A percentile compares a stretch with the other conserved stretches of the same genome.
phyloP scores from a whole-genome alignment of 805 yeast species.

The Jamesozyma hellenica region DNA sequence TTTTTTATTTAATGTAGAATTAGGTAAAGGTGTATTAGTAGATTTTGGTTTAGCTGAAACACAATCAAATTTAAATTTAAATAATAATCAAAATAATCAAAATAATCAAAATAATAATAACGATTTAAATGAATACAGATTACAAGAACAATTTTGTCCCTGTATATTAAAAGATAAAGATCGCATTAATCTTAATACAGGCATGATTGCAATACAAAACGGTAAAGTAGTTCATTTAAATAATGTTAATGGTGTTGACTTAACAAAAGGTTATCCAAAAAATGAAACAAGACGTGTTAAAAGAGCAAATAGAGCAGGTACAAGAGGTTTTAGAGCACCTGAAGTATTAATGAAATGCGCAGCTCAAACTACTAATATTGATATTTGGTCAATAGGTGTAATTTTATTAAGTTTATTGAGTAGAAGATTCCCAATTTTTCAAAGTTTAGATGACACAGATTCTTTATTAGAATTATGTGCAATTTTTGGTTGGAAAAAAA shows the following conservation, averaged over 20 bases:
- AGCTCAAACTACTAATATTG: conserved; percentile 71
- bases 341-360: conserved; percentile 83
- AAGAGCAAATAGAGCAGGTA: conserved; percentile 94
- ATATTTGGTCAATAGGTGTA: conserved; percentile 90
- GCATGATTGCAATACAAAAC: conserved; percentile 25
- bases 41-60: conserved; percentile 89
- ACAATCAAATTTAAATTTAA: conserved; percentile 22
- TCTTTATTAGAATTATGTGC: conserved; percentile 78
- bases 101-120: not conserved
- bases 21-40: conserved; percentile 73
- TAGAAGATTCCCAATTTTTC: conserved; percentile 84
- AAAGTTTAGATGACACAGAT: conserved; percentile 87
- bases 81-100: not conserved
- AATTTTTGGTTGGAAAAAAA: conserved; percentile 63
- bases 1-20: conserved; percentile 52
- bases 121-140: conserved; percentile 12
- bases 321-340: conserved; percentile 91
- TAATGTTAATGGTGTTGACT: conserved; percentile 29
- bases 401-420: conserved; percentile 68
- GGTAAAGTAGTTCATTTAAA: conserved; percentile 26
- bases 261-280: conserved; percentile 65
- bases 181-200: conserved; percentile 7
- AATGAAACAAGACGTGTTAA: conserved; percentile 82
- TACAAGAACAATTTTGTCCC: conserved; percentile 41
- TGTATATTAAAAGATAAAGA: conserved; percentile 36